Conservation (phyloP, 352 stramenopile genomes). For the Phytopythium helicoides region DNA sequence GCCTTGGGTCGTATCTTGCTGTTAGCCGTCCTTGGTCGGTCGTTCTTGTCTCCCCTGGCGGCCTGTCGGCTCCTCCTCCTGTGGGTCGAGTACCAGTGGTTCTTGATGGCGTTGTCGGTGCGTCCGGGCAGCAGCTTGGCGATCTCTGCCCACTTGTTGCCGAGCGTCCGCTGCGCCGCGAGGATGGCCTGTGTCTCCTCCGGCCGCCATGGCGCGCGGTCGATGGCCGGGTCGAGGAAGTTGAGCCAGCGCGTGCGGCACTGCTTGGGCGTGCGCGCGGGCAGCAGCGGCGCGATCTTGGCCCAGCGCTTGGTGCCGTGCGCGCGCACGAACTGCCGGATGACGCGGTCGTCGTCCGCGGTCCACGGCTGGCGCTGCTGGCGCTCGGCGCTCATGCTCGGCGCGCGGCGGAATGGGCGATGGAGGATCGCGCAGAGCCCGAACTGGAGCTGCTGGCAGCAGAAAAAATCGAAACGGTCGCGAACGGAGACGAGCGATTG, state of each 20-base stretch:
- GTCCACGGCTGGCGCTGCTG: conserved; percentile 67
- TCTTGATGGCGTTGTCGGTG: conserved; percentile 82
- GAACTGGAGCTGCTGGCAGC: too few species aligned
- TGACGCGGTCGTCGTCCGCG: conserved; percentile 56
- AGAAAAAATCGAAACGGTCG: too few species aligned
- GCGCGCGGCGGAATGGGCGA: not conserved
- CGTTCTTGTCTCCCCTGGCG: conserved; percentile 12
- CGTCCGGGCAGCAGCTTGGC: conserved; percentile 95
- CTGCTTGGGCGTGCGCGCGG: conserved; percentile 94
- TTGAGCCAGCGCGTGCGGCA: conserved; percentile 96
- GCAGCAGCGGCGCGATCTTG: conserved; percentile 91
- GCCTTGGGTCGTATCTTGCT: not conserved
- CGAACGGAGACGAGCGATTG: too few species aligned
- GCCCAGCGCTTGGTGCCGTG: conserved; percentile 90
- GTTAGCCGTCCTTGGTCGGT: not conserved
- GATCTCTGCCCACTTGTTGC: conserved; percentile 98
- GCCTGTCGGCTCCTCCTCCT: conserved; percentile 54
- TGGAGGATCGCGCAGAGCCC: too few species aligned
- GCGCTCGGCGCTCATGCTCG: not conserved
- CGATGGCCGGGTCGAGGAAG: conserved; percentile 92
- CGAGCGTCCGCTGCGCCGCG: conserved; percentile 59
- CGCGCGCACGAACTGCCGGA: conserved; percentile 65
- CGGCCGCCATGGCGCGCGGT: conserved; percentile 90
- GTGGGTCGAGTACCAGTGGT: conserved; percentile 85
- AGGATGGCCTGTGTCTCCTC: conserved; percentile 91